Evolutionary conservation across 202 grass and related monocot species (phyloP).

Genomic region (Cymbopogon flexuosus): DNA sequence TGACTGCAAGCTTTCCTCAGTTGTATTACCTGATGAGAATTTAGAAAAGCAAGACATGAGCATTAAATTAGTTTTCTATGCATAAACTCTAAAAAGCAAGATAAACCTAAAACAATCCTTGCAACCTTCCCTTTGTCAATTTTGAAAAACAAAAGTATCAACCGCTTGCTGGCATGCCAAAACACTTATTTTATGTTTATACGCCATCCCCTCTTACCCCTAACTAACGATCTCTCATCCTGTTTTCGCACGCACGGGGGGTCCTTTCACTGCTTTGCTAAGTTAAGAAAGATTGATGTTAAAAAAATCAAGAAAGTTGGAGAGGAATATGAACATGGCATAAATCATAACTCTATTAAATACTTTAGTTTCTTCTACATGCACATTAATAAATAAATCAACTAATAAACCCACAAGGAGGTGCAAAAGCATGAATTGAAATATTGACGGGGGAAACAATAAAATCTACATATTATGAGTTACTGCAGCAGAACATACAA

Average conservation of each 20-base stretch:
- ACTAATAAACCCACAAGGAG: background rate
- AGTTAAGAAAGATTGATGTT: background rate
- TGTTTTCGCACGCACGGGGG: no score
- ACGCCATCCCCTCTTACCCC: no score
- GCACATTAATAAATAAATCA: background rate
- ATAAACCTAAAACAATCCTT: background rate
- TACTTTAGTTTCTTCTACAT: slow-evolving; percentile 19
- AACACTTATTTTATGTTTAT: no score
- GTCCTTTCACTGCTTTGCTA: background rate
- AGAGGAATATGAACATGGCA: slow-evolving; percentile 16
- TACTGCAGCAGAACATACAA: background rate
- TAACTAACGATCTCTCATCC: no score
- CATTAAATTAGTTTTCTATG: background rate
- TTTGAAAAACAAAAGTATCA: no score
- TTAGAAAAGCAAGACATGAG: slow-evolving; percentile 19
- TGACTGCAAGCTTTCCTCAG: slow-evolving; percentile 90
- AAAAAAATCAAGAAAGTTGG: background rate
- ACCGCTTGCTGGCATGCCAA: no score
- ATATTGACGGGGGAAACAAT: background rate
- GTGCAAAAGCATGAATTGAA: background rate
- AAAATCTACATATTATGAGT: background rate
- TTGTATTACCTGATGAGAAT: slow-evolving; percentile 74
- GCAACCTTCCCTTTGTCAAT: no score
- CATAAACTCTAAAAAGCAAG: slow-evolving; percentile 12
- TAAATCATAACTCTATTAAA: slow-evolving; percentile 1